Base-by-base conservation (phyloP, 345 rosid species). In the Leavenworthia alabamica region DNA sequence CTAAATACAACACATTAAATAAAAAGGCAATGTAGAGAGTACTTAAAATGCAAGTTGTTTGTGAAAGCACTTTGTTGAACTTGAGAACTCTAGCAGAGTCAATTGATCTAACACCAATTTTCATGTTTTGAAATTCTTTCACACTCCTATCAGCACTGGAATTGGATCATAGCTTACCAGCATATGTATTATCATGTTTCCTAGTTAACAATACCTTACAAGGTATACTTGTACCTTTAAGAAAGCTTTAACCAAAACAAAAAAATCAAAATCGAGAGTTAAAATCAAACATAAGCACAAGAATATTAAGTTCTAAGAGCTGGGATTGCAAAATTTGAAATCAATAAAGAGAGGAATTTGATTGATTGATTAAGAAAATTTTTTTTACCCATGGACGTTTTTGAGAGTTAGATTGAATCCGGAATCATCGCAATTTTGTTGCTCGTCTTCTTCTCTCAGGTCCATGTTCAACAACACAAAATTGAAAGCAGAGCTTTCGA, bases 371-470 rank as follows among this genome's bases (percentile, higher is more conserved):
- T n/a, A n/a, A n/a, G n/a, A n/a, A n/a, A n/a, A n/a, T n/a, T n/a
- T n/a, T n/a, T n/a, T n/a, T n/a, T 75, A 89, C 98, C 93, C 96
- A 46, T 89, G 95, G 49, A 92, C 95, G 76, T 84, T 92, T 53
- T 83, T 88, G 66, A 92, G 95, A 26, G 95, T 89, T 41, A 83
- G 99, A 67, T 81, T 86, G 85, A 92, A 83, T 74, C 96, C 75
- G 31, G 99, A 85, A 78, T 86, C 95, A 44, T 80, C 65, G 60
- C 79, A 83, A 20, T 83, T 66, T 15, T 60, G 62, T 8, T 72
- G 64, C 11, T 51, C 55, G 8, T 80, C 83, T n/a, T n/a, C n/a
- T 48, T 68, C 76, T 66, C 72, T 67, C 10, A 23, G 53, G 36
- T 66, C 72, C 72, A 65, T 72, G 61, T 37, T 67, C 46, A 23